Percentiles rank a stretch among this genome's conserved stretches.
phyloP scores from a whole-genome alignment of 805 yeast species.

The Hagleromyces aurorensis region DNA sequence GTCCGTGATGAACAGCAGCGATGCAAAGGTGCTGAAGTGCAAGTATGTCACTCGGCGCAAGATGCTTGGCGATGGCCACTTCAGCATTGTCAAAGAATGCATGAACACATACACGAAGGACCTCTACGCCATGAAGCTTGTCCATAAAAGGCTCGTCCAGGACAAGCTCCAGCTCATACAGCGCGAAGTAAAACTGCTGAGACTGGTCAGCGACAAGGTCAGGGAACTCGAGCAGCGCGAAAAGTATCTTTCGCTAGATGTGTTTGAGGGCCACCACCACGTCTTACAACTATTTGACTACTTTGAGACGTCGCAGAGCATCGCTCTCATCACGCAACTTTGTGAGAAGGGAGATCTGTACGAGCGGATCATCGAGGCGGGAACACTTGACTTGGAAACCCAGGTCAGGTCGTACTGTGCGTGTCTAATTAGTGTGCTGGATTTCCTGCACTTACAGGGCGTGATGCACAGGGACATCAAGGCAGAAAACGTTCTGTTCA shows the following conservation, averaged over 20 bases:
- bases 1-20: slow-evolving; percentile 4
- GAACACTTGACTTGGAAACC: slow-evolving; percentile 36
- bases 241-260: slow-evolving; percentile 17
- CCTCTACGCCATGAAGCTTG: slow-evolving; percentile 41
- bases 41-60: slow-evolving; percentile 25
- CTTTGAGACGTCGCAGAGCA: slow-evolving; percentile 55
- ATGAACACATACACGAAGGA: slow-evolving; percentile 35
- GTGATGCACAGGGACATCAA: slow-evolving; percentile 67
- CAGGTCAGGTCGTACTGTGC: slow-evolving; percentile 44
- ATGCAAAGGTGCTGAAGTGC: slow-evolving; percentile 16
- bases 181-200: slow-evolving; percentile 51
- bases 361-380: slow-evolving; percentile 44
- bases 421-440: slow-evolving; percentile 46
- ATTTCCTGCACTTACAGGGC: slow-evolving; percentile 48
- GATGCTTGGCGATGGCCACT: slow-evolving; percentile 40
- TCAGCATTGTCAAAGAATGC: slow-evolving; percentile 44
- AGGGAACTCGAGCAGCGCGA: slow-evolving; percentile 31
- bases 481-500: slow-evolving; percentile 61
- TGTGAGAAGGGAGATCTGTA: slow-evolving; percentile 65
- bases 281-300: slow-evolving; percentile 57
- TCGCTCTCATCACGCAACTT: slow-evolving; percentile 54
- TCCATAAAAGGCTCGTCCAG: slow-evolving; percentile 23
- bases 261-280: slow-evolving; percentile 36
- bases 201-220: slow-evolving; percentile 18
- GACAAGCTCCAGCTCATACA: slow-evolving; percentile 37